Evolutionary conservation across 306 rosid genomes (phyloP), one percentile per base, ranked within the genome.

Genomic region (Cicer cuneatum): DNA sequence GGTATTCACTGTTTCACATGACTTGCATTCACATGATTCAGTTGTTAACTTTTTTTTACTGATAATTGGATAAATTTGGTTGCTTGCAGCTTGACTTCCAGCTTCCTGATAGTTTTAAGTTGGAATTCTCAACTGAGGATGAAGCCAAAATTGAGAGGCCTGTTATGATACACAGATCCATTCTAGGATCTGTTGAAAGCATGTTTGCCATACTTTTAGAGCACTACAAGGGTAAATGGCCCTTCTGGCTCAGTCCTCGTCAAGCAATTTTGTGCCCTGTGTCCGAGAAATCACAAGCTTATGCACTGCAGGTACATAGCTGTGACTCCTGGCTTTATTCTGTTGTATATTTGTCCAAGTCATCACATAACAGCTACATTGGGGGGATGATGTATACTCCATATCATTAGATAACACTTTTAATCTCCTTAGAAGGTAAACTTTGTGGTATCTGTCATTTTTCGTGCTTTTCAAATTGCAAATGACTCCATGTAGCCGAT

Each of bases 241-340:
- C 98, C 68, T 89, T 93, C 80, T 93, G 98, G 96, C 96, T 93
- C 63, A 93, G 96, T 85, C 96, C 98, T 61, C 98, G 95, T 64
- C 98, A 93, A 82, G 90, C 95, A 1, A 89, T 93, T 85, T 87
- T 93, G 47, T 93, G 98, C 84, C 93, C 96, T 0, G 95, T 93
- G 80, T 90, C 98, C 0, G 95, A 90, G 77, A 90, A 90, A 77
- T 90, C 96, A 69, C 88, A 89, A 80, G 59, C 91, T 19, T 93
- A 90, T 45, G 98, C 96, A 13, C 53, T 83, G 12, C 57, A 80
- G 98, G 94, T 90, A 84, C 46, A 61, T 69, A 39, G 2, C 63
- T 57, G 35, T 66, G 35, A 78, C 54, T 70, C 40, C 39, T 39
- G 59, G 18, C 57, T 49, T 49, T 71, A 43, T 61, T 59, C 56